phyloP scores from a whole-genome alignment of 1,139 yeast genomes.

The Scheffersomyces insectosa region DNA sequence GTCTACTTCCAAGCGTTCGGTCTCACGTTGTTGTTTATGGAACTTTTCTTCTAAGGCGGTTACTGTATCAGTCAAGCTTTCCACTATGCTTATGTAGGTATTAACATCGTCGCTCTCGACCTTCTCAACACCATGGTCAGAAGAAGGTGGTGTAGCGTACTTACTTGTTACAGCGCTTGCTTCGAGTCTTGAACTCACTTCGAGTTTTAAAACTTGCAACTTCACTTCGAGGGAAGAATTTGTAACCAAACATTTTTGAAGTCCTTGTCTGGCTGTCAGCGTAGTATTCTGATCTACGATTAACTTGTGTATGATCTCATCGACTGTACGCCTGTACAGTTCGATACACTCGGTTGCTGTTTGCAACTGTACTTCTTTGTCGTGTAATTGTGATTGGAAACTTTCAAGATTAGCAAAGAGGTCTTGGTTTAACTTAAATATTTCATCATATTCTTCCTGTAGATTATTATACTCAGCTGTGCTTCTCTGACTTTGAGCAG shows the following conservation, averaged over 20 bases:
- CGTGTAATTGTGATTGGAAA: conserved; percentile 31
- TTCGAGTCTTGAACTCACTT: conserved; percentile 18
- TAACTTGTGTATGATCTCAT: conserved; percentile 24
- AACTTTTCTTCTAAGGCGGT: conserved; percentile 25
- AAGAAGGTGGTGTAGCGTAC: conserved; percentile 1
- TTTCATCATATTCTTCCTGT: conserved; percentile 35
- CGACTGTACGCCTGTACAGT: conserved; percentile 17
- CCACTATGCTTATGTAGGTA: conserved; percentile 17
- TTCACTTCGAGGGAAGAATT: conserved; percentile 21
- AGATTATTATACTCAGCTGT: conserved; percentile 19
- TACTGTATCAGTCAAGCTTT: conserved; percentile 13
- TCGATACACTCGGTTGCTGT: conserved; percentile 16
- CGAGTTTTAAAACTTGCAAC: conserved; percentile 25
- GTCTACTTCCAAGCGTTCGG: conserved; percentile 22
- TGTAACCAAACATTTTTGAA: conserved; percentile 18
- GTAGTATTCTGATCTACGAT: conserved; percentile 22
- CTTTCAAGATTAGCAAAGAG: conserved; percentile 37
- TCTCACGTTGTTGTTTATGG: conserved; percentile 21
- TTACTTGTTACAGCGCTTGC: not conserved
- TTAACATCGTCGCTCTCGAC: conserved; percentile 11
- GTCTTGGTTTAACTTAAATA: conserved; percentile 39
- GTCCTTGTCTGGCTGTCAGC: conserved; percentile 17
- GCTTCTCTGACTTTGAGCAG: conserved; percentile 5
- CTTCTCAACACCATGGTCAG: not conserved
- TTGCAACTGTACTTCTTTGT: conserved; percentile 24